Evolutionary conservation across 129 eudicot genomes (phyloP).

Genomic region (Calendula officinalis): DNA sequence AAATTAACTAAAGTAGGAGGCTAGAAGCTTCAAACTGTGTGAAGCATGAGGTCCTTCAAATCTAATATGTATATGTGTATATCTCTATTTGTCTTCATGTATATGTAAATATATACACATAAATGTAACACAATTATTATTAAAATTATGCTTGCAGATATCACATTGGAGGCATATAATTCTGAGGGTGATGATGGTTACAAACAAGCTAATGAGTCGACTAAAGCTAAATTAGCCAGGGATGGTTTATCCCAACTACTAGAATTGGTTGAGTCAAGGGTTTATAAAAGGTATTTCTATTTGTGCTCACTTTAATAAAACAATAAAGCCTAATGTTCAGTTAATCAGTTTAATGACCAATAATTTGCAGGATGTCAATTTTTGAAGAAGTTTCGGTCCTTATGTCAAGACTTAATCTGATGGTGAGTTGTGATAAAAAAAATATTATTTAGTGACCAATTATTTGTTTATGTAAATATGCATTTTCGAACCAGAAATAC

Average conservation of each 20-base stretch:
- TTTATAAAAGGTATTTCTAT: constrained; percentile 41
- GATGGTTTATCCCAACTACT: constrained; percentile 54
- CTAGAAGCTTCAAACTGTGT: constrained; percentile 6
- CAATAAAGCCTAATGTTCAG: not conserved
- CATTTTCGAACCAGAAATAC: constrained; percentile 14
- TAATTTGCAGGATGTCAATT: constrained; percentile 48
- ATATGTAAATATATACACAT: not conserved
- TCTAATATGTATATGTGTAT: not conserved
- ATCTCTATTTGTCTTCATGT: not conserved
- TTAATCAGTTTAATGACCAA: constrained; percentile 1
- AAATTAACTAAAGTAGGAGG: constrained; percentile 2
- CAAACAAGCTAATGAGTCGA: constrained; percentile 35
- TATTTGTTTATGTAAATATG: not conserved
- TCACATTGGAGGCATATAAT: constrained; percentile 35
- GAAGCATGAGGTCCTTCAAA: not conserved
- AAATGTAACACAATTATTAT: not conserved
- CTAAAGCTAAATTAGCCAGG: constrained; percentile 39
- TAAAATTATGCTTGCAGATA: constrained; percentile 31
- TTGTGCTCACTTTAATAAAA: not conserved
- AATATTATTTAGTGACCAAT: too few species aligned
- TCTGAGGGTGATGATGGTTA: constrained; percentile 32
- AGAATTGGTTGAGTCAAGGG: constrained; percentile 40
- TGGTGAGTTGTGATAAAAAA: constrained; percentile 37
- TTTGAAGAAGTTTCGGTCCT: constrained; percentile 64
- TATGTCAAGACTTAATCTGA: constrained; percentile 53